Evolutionary conservation across 148 eudicot genomes (phyloP), one percentile per base, ranked within the genome.

Genomic region (Persicaria tinctoria): DNA sequence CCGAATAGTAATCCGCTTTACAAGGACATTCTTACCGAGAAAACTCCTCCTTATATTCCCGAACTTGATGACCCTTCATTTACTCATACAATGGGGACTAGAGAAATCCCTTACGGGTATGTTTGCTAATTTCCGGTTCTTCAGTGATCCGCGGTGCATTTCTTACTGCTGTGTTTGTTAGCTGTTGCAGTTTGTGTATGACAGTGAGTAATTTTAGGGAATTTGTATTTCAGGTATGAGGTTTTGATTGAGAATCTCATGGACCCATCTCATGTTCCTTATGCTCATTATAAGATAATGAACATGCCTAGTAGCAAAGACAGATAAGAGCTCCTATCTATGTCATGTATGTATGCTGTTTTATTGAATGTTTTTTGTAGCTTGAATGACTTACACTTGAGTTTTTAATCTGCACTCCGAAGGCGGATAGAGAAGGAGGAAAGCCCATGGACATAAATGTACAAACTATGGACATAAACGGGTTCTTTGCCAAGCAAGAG

Each of bases 201-300:
- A 60, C 13, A 41, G 38, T 14, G 48, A 66, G 70, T 13, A 66
- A n/a, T 27, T 57, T 57, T 18, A 3, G 63, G 68, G 27, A 60
- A 70, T 23, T 80, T 74, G 49, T 77, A 53, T 76, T 79, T 75
- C 88, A 92, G 97, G 82, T 93, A 93, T 73, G 98, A 93, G 79
- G 76, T 91, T 78, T 82, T 93, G 76, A 82, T 80, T 53, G 98
- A 93, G 84, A 93, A 93, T 84, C 94, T 93, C 49, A 91, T 93
- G 98, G 98, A 93, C 75, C 98, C 98, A 46, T 87, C 98, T 78
- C 98, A 93, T 83, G 90, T 91, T 85, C 89, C 83, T 46, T 93
- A 93, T 79, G 98, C 98, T 68, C 98, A 93, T 82, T 81, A 93
- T 51, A 92, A 93, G 70, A 80, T 93, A 50, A 83, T 93, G 90